Evolutionary conservation across 192 early-diverging fungal species (phyloP).

Genomic region (Coemansia sp.): DNA sequence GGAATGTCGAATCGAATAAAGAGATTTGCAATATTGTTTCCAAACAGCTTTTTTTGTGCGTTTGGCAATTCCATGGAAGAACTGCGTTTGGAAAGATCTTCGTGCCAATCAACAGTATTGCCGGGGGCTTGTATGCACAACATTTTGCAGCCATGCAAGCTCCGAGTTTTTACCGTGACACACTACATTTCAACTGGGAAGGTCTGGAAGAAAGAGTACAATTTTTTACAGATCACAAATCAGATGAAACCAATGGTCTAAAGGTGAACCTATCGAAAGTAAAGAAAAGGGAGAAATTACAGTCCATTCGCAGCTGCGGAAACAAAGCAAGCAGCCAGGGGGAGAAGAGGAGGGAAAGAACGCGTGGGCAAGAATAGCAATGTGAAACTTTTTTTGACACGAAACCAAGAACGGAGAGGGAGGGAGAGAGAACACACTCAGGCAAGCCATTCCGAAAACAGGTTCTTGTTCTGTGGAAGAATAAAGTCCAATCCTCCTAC

Average conservation of each 20-base stretch:
- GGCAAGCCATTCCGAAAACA: conserved; percentile 31
- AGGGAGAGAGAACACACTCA: not conserved
- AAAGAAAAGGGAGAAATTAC: conserved; percentile 16
- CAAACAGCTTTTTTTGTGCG: not conserved
- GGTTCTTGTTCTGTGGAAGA: conserved; percentile 22
- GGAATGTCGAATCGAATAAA: not conserved
- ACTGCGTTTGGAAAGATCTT: not conserved
- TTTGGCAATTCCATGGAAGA: not conserved
- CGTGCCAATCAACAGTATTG: not conserved
- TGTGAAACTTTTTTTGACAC: too few species aligned
- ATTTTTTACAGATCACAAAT: conserved; percentile 14
- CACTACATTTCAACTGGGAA: not conserved
- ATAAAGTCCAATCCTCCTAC: conserved; percentile 14
- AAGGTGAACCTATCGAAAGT: not conserved
- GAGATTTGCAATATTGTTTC: not conserved
- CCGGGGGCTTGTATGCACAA: not conserved
- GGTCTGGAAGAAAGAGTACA: conserved; percentile 1
- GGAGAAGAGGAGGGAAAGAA: not conserved
- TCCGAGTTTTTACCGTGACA: conserved; percentile 17
- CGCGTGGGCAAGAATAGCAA: not conserved
- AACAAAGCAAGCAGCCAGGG: not conserved
- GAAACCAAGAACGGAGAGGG: too few species aligned
- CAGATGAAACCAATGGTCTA: conserved; percentile 12
- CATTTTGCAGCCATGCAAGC: not conserved
- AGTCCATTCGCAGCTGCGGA: not conserved